Evolutionary conservation across 2,329 filamentous ascomycete genomes (phyloP), one percentile per base, ranked within the genome.

Genomic region (Lithohypha guttulata): DNA sequence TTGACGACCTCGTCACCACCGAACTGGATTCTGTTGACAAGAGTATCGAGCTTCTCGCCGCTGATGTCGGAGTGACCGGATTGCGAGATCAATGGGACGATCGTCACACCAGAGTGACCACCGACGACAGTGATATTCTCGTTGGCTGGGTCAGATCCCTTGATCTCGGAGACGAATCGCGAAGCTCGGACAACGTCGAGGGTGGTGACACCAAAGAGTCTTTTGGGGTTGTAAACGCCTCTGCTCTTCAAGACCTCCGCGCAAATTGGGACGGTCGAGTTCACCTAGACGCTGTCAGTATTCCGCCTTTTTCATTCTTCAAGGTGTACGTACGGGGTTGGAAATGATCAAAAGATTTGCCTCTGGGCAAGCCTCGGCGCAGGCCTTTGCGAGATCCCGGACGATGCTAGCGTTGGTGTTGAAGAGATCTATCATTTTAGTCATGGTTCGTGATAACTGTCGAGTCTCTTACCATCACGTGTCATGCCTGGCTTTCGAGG

Each of bases 351-450:
- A 79, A 65, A 96, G 75, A 71, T 93, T 93, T 67, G 91, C 91
- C 51, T 95, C 75, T 58, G 91, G 91, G 61, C 81, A 76, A 54
- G 84, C 76, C 59, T 93, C 79, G 59, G 91, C 91, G 60, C 78
- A 79, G 57, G 86, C 87, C 78, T 94, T 93, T 70, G 89, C 87
- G 52, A 98, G 79, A 69, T 96, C 91, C 61, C 89, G 87, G 64
- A 98, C 91, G 65, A 98, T 98, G 63, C 85, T 93, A 66, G 91
- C 91, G 69, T 98, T 98, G 76, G 89, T 98, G 80, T 96, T 96
- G 86, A 98, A 98, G 51, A 98, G 81, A 65, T 98, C 89, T 78
- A 39, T 25, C 15, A 31, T 20, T 17, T 45, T 17, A 45, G 41
- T 20, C 21, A 33, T 38, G 26, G 13, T 31, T 10, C 18, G 26